Evolutionary conservation across 75 land plant species (phyloP), one percentile per base, ranked within the genome.

Genomic region (Pinus taeda): DNA sequence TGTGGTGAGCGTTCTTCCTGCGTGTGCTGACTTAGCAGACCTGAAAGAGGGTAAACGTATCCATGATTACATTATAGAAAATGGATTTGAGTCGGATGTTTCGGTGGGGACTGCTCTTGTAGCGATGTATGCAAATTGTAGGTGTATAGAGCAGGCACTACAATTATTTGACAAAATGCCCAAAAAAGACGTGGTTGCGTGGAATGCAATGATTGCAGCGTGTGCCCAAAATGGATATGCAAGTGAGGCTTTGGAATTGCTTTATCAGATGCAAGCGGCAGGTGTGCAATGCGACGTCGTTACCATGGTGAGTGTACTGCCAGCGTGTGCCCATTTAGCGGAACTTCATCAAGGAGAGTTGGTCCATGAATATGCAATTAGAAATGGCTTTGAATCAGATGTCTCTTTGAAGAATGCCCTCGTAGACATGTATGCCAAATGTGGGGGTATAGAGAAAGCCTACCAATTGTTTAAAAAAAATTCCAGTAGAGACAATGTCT

Each of bases 11-110:
- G 73, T 92, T 73, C 77, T 93, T 3, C 86, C 91, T 14, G 77
- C 88, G 3, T 93, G 95, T 79, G 90, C 93, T 7, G 78, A 79
- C 73, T 71, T 81, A 24, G 84, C 87, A 3, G n/a, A 81, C 59
- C 83, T 91, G 30, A 76, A 85, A 55, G 83, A 82, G 0, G 93
- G 93, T 21, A 61, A 59, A 72, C 36, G 63, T 18, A 76, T 76
- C 37, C 79, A 77, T 55, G 39, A 17, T 15, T 45, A 42, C 14
- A n/a, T 49, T 20, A 77, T 53, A 21, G 45, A 72, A 22, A n/a
- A 1, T 71, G 79, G 77, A 24, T 33, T 78, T 58, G 79, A 53
- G 36, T 15, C 39, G 1, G 55, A 45, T 78, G 57, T 78, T 12
- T 7, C 53, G 11, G 57, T 79, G 8, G 56, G 67, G 24, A 79